Evolutionary conservation across 2,329 filamentous ascomycete genomes (phyloP).

Genomic region (Penicillium glabrum): DNA sequence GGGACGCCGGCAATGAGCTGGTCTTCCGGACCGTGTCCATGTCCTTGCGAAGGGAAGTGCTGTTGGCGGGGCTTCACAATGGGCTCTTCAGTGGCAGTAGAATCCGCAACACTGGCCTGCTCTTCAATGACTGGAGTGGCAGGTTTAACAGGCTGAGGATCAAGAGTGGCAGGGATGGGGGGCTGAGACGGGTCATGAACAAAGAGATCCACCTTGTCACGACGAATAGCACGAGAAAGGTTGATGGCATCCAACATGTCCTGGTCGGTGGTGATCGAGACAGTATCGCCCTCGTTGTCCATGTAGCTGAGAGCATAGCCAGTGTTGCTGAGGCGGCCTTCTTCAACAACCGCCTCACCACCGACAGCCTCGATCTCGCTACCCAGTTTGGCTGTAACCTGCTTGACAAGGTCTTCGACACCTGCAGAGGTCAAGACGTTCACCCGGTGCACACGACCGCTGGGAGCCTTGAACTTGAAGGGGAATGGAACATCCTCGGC

Average conservation of each 20-base stretch:
- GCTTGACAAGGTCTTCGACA: constrained; percentile 72
- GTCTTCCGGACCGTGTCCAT: constrained; percentile 58
- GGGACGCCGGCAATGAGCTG: constrained; percentile 88
- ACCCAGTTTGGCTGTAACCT: constrained; percentile 82
- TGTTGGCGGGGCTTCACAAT: constrained; percentile 43
- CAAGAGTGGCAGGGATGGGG: constrained; percentile 66
- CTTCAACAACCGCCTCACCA: constrained; percentile 72
- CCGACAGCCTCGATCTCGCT: constrained; percentile 79
- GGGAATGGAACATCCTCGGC: constrained; percentile 77
- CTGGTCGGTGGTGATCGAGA: constrained; percentile 94
- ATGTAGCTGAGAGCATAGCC: constrained; percentile 94
- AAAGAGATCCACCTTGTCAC: constrained; percentile 95
- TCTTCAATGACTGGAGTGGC: constrained; percentile 53
- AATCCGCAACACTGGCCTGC: constrained; percentile 46
- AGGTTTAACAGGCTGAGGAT: constrained; percentile 57
- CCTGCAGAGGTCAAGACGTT: constrained; percentile 81
- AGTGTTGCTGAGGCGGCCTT: constrained; percentile 71
- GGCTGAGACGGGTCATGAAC: constrained; percentile 91
- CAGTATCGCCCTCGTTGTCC: constrained; percentile 94
- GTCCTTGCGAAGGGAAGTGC: constrained; percentile 44
- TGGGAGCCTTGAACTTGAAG: constrained; percentile 99
- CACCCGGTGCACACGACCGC: constrained; percentile 87
- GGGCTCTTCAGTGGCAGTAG: constrained; percentile 52
- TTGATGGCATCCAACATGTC: constrained; percentile 88
- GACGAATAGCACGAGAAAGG: constrained; percentile 71